A percentile compares a stretch with the other conserved stretches of the same genome.
phyloP scores from a whole-genome alignment of 2,329 filamentous ascomycete species.

The Cordyceps pruinosa region DNA sequence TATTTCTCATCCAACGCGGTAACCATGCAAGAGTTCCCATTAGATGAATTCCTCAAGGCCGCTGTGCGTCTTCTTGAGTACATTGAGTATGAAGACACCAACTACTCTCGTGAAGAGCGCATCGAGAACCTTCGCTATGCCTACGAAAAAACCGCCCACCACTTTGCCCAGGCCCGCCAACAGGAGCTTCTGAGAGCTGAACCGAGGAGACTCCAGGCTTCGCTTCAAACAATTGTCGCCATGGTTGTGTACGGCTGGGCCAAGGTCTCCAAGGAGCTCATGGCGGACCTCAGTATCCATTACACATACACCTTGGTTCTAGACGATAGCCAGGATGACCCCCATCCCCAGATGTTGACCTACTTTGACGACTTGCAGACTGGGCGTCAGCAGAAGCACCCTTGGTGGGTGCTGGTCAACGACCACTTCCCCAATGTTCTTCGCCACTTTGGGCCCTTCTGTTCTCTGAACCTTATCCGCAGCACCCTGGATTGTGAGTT shows the following conservation, averaged over 20 bases:
- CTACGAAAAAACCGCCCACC: constrained; percentile 15
- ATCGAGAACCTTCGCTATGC: constrained; percentile 14
- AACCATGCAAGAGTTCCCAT: constrained; percentile 3
- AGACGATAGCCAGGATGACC: constrained; percentile 16
- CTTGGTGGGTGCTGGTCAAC: constrained; percentile 17
- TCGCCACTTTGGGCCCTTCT: constrained; percentile 16
- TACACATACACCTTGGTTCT: constrained; percentile 18
- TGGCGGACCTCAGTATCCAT: constrained; percentile 18
- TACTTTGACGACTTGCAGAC: constrained; percentile 16
- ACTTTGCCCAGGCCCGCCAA: constrained; percentile 16
- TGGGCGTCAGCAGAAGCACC: constrained; percentile 14
- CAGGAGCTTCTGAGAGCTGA: constrained; percentile 11
- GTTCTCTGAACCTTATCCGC: constrained; percentile 16
- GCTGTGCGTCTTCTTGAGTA: constrained; percentile 16
- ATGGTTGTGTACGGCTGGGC: constrained; percentile 24
- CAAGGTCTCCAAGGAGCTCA: constrained; percentile 17
- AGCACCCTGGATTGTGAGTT: constrained; percentile 16
- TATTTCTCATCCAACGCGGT: not conserved
- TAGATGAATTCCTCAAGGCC: constrained; percentile 10
- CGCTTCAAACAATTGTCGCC: constrained; percentile 20
- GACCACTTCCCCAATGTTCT: constrained; percentile 17
- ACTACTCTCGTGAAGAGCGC: constrained; percentile 15
- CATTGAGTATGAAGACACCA: constrained; percentile 17
- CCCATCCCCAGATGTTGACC: constrained; percentile 14
- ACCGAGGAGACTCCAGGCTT: constrained; percentile 13